Conservation (phyloP, 345 rosid species). For the Acer negundo region DNA sequence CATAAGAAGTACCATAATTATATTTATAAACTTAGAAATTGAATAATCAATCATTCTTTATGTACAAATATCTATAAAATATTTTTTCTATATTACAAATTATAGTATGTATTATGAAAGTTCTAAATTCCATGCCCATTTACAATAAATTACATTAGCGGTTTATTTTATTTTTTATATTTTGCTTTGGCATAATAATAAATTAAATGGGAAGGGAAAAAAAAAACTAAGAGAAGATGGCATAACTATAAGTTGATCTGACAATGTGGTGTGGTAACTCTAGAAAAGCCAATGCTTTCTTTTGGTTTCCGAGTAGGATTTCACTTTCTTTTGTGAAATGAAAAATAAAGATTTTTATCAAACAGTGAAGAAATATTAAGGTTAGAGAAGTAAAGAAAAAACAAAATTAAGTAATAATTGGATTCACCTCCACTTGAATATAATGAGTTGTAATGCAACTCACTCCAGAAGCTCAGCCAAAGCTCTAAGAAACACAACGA, state of each 20-base stretch:
- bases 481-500: conserved; percentile 45
- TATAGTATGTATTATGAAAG: not conserved
- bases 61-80: conserved; percentile 3
- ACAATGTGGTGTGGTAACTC: not conserved
- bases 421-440: conserved; percentile 79
- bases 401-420: not conserved
- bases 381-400: not conserved
- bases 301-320: conserved; percentile 61
- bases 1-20: not conserved
- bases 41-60: not conserved
- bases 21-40: not conserved
- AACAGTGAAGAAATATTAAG: not conserved
- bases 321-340: conserved; percentile 65
- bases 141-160: not conserved
- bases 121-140: not conserved
- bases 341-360: conserved; percentile 5
- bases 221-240: not conserved
- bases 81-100: not conserved
- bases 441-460: conserved; percentile 91
- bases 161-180: too few species aligned
- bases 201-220: too few species aligned
- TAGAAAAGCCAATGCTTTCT: conserved; percentile 86
- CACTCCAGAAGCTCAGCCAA: conserved; percentile 99
- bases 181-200: not conserved
- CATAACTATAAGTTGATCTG: not conserved